These are phyloP conservation scores for Trichophyton benhamiae DNA, from an alignment of 2,329 filamentous ascomycete species.

Conservation along the genomic window DNA sequence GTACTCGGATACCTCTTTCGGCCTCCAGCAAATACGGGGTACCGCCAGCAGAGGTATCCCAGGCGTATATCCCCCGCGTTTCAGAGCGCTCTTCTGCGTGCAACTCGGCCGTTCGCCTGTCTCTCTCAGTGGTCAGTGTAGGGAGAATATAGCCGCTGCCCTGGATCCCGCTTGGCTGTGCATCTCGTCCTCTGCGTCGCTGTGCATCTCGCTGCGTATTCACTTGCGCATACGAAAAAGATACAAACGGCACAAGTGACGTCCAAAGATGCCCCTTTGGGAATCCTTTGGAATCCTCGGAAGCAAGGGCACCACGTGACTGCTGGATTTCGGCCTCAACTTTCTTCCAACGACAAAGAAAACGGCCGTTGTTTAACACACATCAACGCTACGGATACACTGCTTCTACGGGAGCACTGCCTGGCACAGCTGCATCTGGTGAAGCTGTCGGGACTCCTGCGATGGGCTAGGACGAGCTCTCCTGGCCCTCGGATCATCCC, in stretches of 20 bases:
- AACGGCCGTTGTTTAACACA: too few relatives aligned
- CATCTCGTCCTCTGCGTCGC: background rate
- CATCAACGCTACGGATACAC: background rate
- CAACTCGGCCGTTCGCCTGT: background rate
- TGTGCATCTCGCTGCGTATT: background rate
- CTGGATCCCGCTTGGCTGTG: background rate
- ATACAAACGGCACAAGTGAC: background rate
- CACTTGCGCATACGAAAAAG: background rate
- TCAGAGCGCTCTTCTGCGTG: background rate
- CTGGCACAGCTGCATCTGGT: too few relatives aligned
- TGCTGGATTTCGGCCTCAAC: too few relatives aligned
- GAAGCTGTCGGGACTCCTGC: background rate
- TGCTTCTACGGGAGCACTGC: too few relatives aligned
- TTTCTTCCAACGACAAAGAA: too few relatives aligned
- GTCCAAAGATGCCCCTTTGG: background rate
- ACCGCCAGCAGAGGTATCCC: background rate
- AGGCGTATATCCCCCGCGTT: slow-evolving; percentile 1
- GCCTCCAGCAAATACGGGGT: background rate
- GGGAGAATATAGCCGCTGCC: background rate
- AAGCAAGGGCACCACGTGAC: too few relatives aligned
- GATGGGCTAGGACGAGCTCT: background rate
- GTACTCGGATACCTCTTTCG: background rate
- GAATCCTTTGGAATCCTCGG: too few relatives aligned
- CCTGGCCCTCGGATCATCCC: background rate
- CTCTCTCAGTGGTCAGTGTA: background rate